Conservation (phyloP, 1,139 yeast species). For the Suhomyces ambrosiae region DNA sequence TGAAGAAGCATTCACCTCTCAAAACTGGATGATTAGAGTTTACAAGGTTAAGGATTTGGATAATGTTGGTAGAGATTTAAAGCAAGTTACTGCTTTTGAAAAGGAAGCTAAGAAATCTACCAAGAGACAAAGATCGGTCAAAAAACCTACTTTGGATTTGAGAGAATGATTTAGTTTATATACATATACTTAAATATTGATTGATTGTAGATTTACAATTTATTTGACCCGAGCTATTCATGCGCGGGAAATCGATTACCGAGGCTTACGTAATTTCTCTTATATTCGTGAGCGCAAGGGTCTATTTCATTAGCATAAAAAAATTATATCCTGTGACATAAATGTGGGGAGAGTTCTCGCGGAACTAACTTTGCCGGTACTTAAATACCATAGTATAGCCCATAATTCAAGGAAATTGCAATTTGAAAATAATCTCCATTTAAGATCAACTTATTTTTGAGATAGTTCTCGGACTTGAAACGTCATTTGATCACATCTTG, state of each 20-base stretch:
- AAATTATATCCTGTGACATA: too few relatives aligned
- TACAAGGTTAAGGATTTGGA: slow-evolving; percentile 92
- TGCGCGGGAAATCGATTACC: neutral
- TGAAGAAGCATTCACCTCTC: slow-evolving; percentile 94
- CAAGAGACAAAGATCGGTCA: slow-evolving; percentile 47
- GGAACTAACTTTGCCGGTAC: too few relatives aligned
- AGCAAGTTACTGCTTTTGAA: slow-evolving; percentile 50
- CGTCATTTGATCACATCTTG: too few relatives aligned
- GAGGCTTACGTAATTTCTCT: too few relatives aligned
- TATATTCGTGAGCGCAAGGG: too few relatives aligned
- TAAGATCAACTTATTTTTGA: too few relatives aligned
- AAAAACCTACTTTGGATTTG: slow-evolving; percentile 57
- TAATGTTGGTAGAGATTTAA: slow-evolving; percentile 77
- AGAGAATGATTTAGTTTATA: slow-evolving; percentile 29
- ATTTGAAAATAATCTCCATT: too few relatives aligned
- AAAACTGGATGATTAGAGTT: slow-evolving; percentile 95
- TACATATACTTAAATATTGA: neutral
- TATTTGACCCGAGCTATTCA: neutral
- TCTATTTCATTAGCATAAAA: too few relatives aligned
- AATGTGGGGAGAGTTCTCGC: too few relatives aligned
- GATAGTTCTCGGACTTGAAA: too few relatives aligned
- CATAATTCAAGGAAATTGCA: too few relatives aligned
- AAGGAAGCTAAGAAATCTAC: slow-evolving; percentile 28
- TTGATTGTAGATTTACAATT: slow-evolving; percentile 1
- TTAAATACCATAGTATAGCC: too few relatives aligned